Evolutionary conservation across 805 yeast genomes (phyloP), one percentile per base, ranked within the genome.

Genomic region (Cyberlindnera maclurae): DNA sequence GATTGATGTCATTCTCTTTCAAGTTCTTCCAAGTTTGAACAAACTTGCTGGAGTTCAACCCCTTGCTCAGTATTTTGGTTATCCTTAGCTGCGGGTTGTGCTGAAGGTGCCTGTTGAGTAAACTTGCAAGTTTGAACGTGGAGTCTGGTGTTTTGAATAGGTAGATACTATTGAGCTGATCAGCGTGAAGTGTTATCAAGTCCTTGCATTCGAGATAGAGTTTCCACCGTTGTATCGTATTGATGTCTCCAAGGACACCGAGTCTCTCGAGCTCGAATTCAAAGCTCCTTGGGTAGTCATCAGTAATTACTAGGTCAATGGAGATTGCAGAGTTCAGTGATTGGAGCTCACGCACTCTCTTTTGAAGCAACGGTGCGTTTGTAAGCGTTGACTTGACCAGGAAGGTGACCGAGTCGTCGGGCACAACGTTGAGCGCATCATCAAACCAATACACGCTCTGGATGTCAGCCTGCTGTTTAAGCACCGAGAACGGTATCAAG

Each of bases 21-120:
- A 47, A 45, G 45, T 32, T 63, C 36, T 64, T 59, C 36, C 55
- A 65, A 3, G 73, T 55, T 24, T 68, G 65, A 34, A 72, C 65
- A 29, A 83, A 64, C 16, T 69, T 60, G 18, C 63, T 56, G 0
- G 89, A 68, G 35, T 67, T 65, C 20, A 65, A 62, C 1, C 95
- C 95, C 48, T 80, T 59, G 12, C 79, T 56, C 28, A 84, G 50
- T 0, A 76, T 62, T 24, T 67, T 59, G 1, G 84, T 73, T 3
- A 82, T 50, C 32, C 57, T 49, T 18, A 72, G 64, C 0, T 79
- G 60, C 7, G 75, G 58, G 3, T 73, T 69, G 27, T 67, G 58
- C 20, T 65, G 53, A 12, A 67, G 56, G 46, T 78, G 75, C 15
- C 24, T 20, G 24, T 20, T 20, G 24, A 70, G 52, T 15, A 64